Base-by-base conservation (phyloP, 768 basidiomycete genomes). In the Phallus indusiatus region DNA sequence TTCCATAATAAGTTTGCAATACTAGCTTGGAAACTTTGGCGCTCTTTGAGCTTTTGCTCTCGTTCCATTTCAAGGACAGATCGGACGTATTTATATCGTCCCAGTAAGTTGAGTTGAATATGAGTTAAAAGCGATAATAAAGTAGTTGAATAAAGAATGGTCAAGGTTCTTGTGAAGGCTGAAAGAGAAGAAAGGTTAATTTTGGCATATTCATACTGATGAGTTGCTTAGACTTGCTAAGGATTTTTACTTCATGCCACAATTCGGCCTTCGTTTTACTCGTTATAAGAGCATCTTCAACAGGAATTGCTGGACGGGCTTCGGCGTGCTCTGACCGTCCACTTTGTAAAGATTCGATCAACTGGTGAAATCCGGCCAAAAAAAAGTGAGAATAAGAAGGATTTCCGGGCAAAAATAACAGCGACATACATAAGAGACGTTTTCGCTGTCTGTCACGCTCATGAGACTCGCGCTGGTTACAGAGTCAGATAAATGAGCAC, bases 191-290 rank as follows among this genome's bases (percentile, higher is more conserved):
- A 21, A 63, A 47, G 48, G 55, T 55, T 33, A 17, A 51, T n/a
- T 12, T 17, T 5, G 10, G 18, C 12, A 35, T 17, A 18, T 33
- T 28, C 17, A 28, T 5, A 20, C 17, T 2, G n/a, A 3, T 18
- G 5, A 17, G 22, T 48, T 35, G 54, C 6, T 47, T 18, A 24
- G 55, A 75, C 80, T 51, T 66, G 86, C 90, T 85, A 34, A 94
- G 82, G 37, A 93, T 81, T 70, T 96, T 97, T 37, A 96, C 80
- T 71, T 96, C 92, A 59, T 85, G 84, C 95, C 95, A 98, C 7
- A 98, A 75, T 65, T 94, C 86, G 1, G 79, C 81, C 68, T 86
- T 93, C n/a, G 80, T 83, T 61, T 80, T 75, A 22, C 73, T 72
- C 47, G 63, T 61, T 47, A 59, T 62, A 17, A 66, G 64, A 17